Base-by-base conservation (phyloP, 2,329 filamentous ascomycete genomes). In the Fusarium falciforme region DNA sequence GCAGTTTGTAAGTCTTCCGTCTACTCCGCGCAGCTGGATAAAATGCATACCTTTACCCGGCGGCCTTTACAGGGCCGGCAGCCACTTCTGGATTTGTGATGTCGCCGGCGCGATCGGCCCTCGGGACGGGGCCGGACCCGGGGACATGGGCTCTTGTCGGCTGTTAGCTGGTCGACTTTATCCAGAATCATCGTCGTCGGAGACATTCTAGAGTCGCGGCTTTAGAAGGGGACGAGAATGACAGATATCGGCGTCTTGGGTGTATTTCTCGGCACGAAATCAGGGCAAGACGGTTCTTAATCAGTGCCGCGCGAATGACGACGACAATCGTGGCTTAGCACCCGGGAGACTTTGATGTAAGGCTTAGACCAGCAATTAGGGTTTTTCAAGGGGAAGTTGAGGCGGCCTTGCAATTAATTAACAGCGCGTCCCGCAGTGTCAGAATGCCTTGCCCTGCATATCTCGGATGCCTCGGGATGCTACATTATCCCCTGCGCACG, bases 11-110 rank as follows among this genome's bases (percentile, higher is more conserved):
- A 57, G 20, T 36, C 20, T 17, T 2, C 27, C 16, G 3, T 17
- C 20, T 7, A 36, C 0, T 6, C 10, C 1, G 2, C 0, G 4
- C 7, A 25, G 5, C 6, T 36, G 16, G 14, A 29, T 11, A 11
- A 36, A 3, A 5, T 3, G 1, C 31, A 8, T n/a, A 57, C 54
- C 54, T 57, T 57, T n/a, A 57, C 33, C 20, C 54, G 54, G 3
- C 54, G 31, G 14, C 54, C 4, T n/a, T 57, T 57, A 10, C 54
- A 57, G 8, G 31, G 12, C 27, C 10, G 25, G 14, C 54, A 57
- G 1, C 54, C 54, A 2, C 5, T 16, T 27, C 54, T 57, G 3
- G 20, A 57, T 6, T 57, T 57, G 5, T 35, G 33, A 25, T 57
- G 54, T 8, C 12, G 31, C 2, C 54, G 54, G 17, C 54, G 54